Evolutionary conservation across 805 yeast genomes (phyloP).

Genomic region (Candida khao-thaluensis): DNA sequence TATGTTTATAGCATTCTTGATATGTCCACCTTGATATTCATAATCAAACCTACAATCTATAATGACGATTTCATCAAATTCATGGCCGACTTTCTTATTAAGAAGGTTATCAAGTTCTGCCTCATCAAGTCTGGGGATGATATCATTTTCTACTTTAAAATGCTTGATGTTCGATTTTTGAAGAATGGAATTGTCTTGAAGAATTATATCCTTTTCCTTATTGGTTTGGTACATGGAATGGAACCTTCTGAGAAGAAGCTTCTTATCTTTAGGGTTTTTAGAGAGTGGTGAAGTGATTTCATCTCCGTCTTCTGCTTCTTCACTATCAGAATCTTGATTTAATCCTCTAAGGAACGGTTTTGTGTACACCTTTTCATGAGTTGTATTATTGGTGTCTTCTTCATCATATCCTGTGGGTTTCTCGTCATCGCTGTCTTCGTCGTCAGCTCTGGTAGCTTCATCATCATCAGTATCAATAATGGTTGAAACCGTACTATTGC

Average conservation of each 20-base stretch:
- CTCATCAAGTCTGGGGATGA: constrained; percentile 67
- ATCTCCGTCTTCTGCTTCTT: not conserved
- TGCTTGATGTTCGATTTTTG: constrained; percentile 27
- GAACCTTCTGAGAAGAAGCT: constrained; percentile 46
- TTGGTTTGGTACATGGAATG: constrained; percentile 67
- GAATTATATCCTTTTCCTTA: constrained; percentile 23
- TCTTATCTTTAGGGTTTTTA: constrained; percentile 10
- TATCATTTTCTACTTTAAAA: constrained; percentile 46
- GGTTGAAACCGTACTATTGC: constrained; percentile 15
- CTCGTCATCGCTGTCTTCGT: constrained; percentile 21
- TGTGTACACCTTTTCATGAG: constrained; percentile 1
- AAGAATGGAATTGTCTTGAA: constrained; percentile 33
- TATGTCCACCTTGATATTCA: constrained; percentile 92
- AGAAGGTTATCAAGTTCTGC: constrained; percentile 57
- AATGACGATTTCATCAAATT: constrained; percentile 57
- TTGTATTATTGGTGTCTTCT: constrained; percentile 9
- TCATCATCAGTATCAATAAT: constrained; percentile 14
- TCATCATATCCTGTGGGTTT: not conserved
- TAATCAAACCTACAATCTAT: constrained; percentile 92
- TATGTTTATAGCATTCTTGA: constrained; percentile 76
- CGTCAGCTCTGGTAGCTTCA: constrained; percentile 3
- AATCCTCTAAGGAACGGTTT: constrained; percentile 2
- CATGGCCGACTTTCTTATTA: constrained; percentile 47
- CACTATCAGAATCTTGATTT: constrained; percentile 1
- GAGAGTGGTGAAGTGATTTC: not conserved